Evolutionary conservation across 495 filamentous ascomycete genomes (phyloP), one percentile per base, ranked within the genome.

Genomic region (Aspergillus homomorphus): DNA sequence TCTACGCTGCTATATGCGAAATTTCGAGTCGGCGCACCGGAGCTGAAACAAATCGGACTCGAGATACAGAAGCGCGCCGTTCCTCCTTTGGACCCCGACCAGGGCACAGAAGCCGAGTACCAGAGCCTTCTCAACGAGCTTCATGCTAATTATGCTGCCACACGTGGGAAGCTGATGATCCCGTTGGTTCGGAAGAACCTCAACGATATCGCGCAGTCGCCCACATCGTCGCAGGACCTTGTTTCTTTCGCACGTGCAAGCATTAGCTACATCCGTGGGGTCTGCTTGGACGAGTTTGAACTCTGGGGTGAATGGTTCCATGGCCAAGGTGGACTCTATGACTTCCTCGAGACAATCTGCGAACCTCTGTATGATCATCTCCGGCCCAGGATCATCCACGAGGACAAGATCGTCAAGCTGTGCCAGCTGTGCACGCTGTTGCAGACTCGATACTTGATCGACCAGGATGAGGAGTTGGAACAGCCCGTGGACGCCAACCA

Each of bases 381-480:
- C 21, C 79, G 84, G 30, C 88, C 88, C 8, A 76, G 82, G 28
- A 89, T 85, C 21, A 87, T 89, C 45, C 86, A 87, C 60, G 88
- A 90, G 66, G 86, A 79, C 19, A 83, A 82, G 74, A 76, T 88
- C 61, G 63, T 91, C 75, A 83, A 88, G 74, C 81, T 93, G 4
- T 96, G 91, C 72, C 88, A 90, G 63, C 74, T 96, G 1, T 87
- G 91, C 55, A 87, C 86, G 9, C 80, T 92, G 68, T 75, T 96
- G 12, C 90, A 92, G 62, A 89, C 89, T n/a, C 85, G 88, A 44
- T 96, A 96, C 61, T 80, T 92, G 63, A 76, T 87, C 21, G 85
- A 88, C 45, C 80, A 82, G 41, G 88, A 89, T 45, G 91, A 96
- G 48, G 82, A 89, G 46, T 77, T 84, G 15, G 82, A 87, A 62